Evolutionary conservation across 2,329 filamentous ascomycete species (phyloP).

Genomic region (Cryoendolithus antarcticus): DNA sequence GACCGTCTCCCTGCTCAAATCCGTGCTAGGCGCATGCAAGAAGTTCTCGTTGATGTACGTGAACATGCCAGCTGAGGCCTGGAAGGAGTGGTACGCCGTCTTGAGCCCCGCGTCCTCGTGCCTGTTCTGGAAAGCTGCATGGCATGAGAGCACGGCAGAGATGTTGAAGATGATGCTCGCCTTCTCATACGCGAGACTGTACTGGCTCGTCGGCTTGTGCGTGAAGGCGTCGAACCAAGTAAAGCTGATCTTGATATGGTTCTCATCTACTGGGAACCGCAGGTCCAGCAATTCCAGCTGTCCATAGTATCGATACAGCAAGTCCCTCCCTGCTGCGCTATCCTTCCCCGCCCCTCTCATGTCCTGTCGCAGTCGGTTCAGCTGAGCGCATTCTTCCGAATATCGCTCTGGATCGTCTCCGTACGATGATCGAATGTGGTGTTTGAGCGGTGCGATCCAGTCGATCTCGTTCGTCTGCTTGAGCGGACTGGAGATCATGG

Average conservation of each 20-base stretch:
- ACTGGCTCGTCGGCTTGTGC: conserved; percentile 92
- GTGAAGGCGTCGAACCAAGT: conserved; percentile 99
- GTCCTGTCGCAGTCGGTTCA: conserved; percentile 92
- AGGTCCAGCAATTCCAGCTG: conserved; percentile 91
- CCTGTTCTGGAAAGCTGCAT: conserved; percentile 85
- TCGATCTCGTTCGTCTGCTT: conserved; percentile 96
- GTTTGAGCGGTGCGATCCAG: conserved; percentile 85
- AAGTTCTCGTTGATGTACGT: conserved; percentile 99
- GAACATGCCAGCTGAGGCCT: conserved; percentile 97
- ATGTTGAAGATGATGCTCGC: conserved; percentile 99
- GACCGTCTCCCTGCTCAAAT: conserved; percentile 87
- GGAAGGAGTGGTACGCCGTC: conserved; percentile 94
- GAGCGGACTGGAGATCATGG: conserved; percentile 89
- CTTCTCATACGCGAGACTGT: conserved; percentile 94
- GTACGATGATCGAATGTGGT: conserved; percentile 85
- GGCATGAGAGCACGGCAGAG: conserved; percentile 87
- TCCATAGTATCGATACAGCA: conserved; percentile 94
- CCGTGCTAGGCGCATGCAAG: conserved; percentile 89
- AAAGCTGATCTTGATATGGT: conserved; percentile 97
- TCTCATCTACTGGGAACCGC: conserved; percentile 93
- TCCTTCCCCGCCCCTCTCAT: conserved; percentile 97
- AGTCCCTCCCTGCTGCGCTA: conserved; percentile 81
- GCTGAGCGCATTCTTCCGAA: conserved; percentile 82
- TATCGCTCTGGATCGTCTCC: conserved; percentile 96
- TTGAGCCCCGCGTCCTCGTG: conserved; percentile 89